These are phyloP conservation scores for Linum tenue DNA, from an alignment of 345 rosid genomes.

Conservation along the genomic window DNA sequence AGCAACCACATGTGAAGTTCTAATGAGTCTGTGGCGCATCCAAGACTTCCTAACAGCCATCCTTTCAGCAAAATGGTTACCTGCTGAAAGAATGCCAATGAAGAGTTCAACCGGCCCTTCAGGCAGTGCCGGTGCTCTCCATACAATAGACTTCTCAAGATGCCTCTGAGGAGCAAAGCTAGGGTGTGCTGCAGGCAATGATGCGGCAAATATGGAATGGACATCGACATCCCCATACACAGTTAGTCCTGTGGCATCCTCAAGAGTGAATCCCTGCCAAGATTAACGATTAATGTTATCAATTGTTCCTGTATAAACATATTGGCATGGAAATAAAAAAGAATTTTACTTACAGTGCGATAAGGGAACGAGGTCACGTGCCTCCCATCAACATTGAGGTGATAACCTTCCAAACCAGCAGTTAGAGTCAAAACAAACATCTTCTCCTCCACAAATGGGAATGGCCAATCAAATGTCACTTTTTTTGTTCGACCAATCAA, in stretches of 20 bases:
- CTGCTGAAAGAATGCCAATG: conserved; percentile 86
- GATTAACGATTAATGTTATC: conserved; percentile 16
- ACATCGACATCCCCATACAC: conserved; percentile 73
- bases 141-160: conserved; percentile 65
- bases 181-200: conserved; percentile 80
- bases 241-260: conserved; percentile 91
- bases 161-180: conserved; percentile 74
- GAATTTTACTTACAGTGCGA: conserved; percentile 58
- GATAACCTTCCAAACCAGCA: conserved; percentile 93
- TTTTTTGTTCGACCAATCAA: conserved; percentile 60
- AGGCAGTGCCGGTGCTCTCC: conserved; percentile 72
- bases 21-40: conserved; percentile 82
- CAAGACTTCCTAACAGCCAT: conserved; percentile 96
- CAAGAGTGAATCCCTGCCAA: conserved; percentile 77
- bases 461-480: conserved; percentile 81
- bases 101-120: conserved; percentile 58
- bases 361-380: conserved; percentile 88
- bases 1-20: conserved; percentile 76
- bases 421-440: conserved; percentile 79
- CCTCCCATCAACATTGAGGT: conserved; percentile 77
- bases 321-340: conserved; percentile 1
- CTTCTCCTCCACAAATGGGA: conserved; percentile 68
- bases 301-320: conserved; percentile 11
- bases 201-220: conserved; percentile 67
- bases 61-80: conserved; percentile 87